Conservation (phyloP, 306 rosid genomes). For the Myrica gale region DNA sequence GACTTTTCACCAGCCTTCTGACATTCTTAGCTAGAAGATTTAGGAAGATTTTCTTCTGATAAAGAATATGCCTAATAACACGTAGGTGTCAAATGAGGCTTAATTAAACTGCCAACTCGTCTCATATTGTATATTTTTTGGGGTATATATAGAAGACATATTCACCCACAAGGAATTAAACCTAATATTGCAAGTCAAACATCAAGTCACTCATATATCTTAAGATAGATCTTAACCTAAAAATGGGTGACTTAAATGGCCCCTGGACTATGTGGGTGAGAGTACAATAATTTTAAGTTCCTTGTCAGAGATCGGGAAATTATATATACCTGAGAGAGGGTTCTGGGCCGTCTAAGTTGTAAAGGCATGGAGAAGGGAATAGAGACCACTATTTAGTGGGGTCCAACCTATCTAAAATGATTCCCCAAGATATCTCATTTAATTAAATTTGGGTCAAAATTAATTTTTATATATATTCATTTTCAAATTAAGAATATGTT, state of each 20-base stretch:
- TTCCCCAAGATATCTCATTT: constrained; percentile 17
- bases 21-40: constrained; percentile 34
- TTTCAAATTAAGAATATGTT: constrained; percentile 31
- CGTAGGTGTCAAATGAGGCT: not conserved
- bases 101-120: constrained; percentile 13
- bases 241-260: constrained; percentile 34
- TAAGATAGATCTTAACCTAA: constrained; percentile 34
- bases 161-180: constrained; percentile 18
- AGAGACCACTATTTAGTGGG: constrained; percentile 49
- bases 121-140: constrained; percentile 26
- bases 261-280: not conserved
- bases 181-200: constrained; percentile 18
- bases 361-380: constrained; percentile 33
- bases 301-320: no score
- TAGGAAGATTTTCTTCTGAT: constrained; percentile 32
- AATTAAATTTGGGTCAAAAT: constrained; percentile 34
- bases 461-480: constrained; percentile 29
- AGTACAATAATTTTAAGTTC: no score
- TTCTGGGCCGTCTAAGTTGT: constrained; percentile 32
- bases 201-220: constrained; percentile 22
- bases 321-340: not conserved
- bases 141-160: constrained; percentile 19
- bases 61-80: not conserved
- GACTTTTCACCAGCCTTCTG: constrained; percentile 29
- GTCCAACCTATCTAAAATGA: constrained; percentile 45